A percentile compares a stretch with the other conserved stretches of the same genome.
These are phyloP conservation scores for Fusarium sp. DNA, from an alignment of 2,329 filamentous ascomycete species.

Conservation along the genomic window DNA sequence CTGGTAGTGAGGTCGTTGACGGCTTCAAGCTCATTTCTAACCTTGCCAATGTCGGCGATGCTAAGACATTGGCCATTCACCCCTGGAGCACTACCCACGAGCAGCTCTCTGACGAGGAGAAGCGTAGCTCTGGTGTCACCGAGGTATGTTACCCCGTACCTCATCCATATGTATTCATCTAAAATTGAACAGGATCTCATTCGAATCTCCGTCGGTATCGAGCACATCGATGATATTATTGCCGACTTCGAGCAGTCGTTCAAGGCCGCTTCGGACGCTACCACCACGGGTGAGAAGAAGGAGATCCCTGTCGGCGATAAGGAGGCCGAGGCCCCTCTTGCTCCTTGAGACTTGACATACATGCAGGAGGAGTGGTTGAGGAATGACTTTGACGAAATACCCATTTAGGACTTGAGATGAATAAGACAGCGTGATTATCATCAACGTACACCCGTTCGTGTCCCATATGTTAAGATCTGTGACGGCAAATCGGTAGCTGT, in stretches of 20 bases:
- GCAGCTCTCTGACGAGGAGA: slow-evolving; percentile 88
- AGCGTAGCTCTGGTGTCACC: slow-evolving; percentile 82
- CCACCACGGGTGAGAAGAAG: slow-evolving; percentile 49
- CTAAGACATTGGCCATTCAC: slow-evolving; percentile 94
- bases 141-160: slow-evolving; percentile 61
- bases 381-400: slow-evolving; percentile 33
- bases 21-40: slow-evolving; percentile 96
- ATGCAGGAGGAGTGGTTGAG: slow-evolving; percentile 1
- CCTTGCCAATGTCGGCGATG: slow-evolving; percentile 94
- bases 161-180: not conserved
- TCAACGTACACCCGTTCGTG: not conserved
- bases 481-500: not conserved
- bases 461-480: not conserved
- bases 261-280: slow-evolving; percentile 65
- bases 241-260: slow-evolving; percentile 95
- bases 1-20: slow-evolving; percentile 90
- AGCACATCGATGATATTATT: slow-evolving; percentile 98
- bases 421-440: slow-evolving; percentile 8
- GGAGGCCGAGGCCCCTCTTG: slow-evolving; percentile 53
- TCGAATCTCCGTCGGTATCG: slow-evolving; percentile 93
- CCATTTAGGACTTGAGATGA: slow-evolving; percentile 16
- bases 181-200: slow-evolving; percentile 76
- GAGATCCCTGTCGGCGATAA: slow-evolving; percentile 46
- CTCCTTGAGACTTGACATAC: slow-evolving; percentile 20
- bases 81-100: slow-evolving; percentile 96